phyloP scores from a whole-genome alignment of 2,329 filamentous ascomycete species.

The Cladophialophora psammophila region DNA sequence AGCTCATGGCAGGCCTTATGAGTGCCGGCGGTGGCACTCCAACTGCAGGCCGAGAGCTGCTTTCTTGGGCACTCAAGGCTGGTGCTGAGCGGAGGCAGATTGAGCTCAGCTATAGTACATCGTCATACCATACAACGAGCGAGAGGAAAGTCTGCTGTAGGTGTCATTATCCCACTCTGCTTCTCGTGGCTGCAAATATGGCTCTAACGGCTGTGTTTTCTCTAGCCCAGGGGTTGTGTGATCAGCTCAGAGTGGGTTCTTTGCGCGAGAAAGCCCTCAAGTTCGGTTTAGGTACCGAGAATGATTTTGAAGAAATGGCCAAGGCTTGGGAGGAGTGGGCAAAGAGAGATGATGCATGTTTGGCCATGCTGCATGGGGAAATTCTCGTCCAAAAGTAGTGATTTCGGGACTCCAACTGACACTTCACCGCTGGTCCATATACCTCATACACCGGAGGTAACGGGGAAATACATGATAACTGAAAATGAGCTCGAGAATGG shows the following conservation, averaged over 20 bases:
- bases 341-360: constrained; percentile 51
- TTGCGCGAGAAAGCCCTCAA: constrained; percentile 38
- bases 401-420: constrained; percentile 17
- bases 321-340: constrained; percentile 46
- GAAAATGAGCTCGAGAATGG: background rate
- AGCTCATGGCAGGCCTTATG: constrained; percentile 39
- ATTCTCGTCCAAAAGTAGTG: constrained; percentile 51
- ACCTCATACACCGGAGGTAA: background rate
- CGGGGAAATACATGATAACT: background rate
- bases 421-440: constrained; percentile 3
- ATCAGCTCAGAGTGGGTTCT: constrained; percentile 40
- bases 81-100: constrained; percentile 47
- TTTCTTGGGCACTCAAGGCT: constrained; percentile 44
- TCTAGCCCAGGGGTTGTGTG: constrained; percentile 25
- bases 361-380: constrained; percentile 48
- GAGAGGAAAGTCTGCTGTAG: constrained; percentile 43
- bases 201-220: constrained; percentile 17
- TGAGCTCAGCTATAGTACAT: constrained; percentile 44
- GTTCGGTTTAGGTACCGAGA: constrained; percentile 38
- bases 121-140: constrained; percentile 42
- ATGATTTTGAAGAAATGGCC: constrained; percentile 47
- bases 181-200: constrained; percentile 20
- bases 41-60: constrained; percentile 41
- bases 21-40: constrained; percentile 38
- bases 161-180: constrained; percentile 42